Evolutionary conservation across 202 grass and related monocot species (phyloP).

Genomic region (Zizania palustris): DNA sequence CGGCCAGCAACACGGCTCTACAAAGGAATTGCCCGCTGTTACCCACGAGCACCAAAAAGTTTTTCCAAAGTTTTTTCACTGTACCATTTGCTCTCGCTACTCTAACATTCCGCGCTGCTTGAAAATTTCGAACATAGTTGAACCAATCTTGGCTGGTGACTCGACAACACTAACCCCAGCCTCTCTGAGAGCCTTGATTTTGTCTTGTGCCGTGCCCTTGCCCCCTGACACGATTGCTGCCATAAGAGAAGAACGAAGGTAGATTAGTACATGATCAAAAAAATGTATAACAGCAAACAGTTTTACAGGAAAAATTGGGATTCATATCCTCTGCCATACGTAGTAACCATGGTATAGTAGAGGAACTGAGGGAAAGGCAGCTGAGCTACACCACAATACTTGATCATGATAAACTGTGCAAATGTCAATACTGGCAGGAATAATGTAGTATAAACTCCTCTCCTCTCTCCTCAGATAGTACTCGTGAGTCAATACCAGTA

Average conservation of each 20-base stretch:
- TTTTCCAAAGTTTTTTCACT: slow-evolving; percentile 58
- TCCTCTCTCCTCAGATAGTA: not conserved
- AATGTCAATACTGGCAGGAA: not conserved
- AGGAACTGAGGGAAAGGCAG: not conserved
- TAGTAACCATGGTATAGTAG: slow-evolving; percentile 1
- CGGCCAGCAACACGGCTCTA: slow-evolving; percentile 26
- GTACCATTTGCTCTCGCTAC: slow-evolving; percentile 50
- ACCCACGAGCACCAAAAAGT: slow-evolving; percentile 49
- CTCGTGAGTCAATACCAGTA: not conserved
- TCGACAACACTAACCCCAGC: slow-evolving; percentile 79
- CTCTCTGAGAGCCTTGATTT: slow-evolving; percentile 85
- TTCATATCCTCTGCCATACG: not conserved
- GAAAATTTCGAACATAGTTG: slow-evolving; percentile 79
- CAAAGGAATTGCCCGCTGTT: slow-evolving; percentile 48
- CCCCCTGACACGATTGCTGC: slow-evolving; percentile 91
- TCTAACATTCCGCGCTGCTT: slow-evolving; percentile 80
- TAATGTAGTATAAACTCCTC: not conserved
- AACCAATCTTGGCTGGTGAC: slow-evolving; percentile 91
- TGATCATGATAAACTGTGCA: not conserved
- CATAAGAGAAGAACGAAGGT: not conserved
- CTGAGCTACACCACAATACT: not conserved
- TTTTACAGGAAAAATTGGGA: not conserved
- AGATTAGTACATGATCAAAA: slow-evolving; percentile 37
- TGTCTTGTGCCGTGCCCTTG: slow-evolving; percentile 87
- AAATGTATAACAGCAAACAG: slow-evolving; percentile 5